These are phyloP conservation scores for Leptodontidium sp. DNA, from an alignment of 2,329 filamentous ascomycete species.

Conservation along the genomic window DNA sequence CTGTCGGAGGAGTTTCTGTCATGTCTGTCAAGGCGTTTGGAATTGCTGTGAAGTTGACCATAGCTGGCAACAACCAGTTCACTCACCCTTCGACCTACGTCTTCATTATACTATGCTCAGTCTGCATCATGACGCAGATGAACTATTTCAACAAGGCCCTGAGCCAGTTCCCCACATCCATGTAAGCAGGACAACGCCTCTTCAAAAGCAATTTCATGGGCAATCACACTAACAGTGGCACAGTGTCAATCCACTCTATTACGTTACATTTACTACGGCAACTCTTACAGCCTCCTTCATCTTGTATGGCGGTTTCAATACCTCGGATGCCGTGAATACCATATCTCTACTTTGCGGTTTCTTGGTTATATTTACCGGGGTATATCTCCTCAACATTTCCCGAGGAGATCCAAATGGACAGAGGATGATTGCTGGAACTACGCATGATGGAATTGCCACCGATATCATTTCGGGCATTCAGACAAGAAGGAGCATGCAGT, in stretches of 20 bases:
- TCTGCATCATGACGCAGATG: conserved; percentile 99
- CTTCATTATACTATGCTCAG: conserved; percentile 89
- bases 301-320: conserved; percentile 96
- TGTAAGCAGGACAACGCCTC: conserved; percentile 66
- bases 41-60: conserved; percentile 94
- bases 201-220: not conserved
- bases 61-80: conserved; percentile 95
- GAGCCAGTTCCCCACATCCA: conserved; percentile 95
- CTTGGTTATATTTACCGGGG: conserved; percentile 92
- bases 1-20: conserved; percentile 95
- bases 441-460: conserved; percentile 83
- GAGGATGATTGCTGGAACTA: conserved; percentile 66
- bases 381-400: conserved; percentile 96
- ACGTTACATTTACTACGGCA: conserved; percentile 95
- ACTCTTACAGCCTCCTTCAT: conserved; percentile 96
- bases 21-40: conserved; percentile 99
- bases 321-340: conserved; percentile 88
- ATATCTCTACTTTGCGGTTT: conserved; percentile 93
- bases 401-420: conserved; percentile 87
- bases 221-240: conserved; percentile 25
- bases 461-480: conserved; percentile 90
- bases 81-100: conserved; percentile 95
- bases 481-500: conserved; percentile 93
- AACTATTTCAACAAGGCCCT: conserved; percentile 99
- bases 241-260: conserved; percentile 83